Base-by-base conservation (phyloP, 306 rosid species). In the Luffa acutangula region DNA sequence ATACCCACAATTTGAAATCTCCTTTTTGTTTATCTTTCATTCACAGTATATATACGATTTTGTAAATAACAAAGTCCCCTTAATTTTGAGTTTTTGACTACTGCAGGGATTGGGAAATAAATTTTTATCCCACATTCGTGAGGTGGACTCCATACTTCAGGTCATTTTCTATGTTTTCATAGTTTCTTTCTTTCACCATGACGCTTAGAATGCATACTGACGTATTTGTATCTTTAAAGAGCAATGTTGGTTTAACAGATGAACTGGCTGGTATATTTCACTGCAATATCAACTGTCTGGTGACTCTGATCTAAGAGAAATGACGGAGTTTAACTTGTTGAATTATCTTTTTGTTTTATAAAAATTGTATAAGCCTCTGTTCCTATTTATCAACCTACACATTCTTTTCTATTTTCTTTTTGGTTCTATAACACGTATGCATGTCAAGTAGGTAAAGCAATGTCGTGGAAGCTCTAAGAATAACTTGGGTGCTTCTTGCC, bases 61-160 rank as follows among this genome's bases (percentile, higher is more conserved):
- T 37, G 8, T 45, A 8, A 25, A 4, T 21, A 37, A 39, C 3
- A 6, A 34, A 18, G 39, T 76, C 53, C 65, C 79, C 48, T 18
- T 39, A 72, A 21, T 59, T 80, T 62, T 84, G 48, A 60, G 51
- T 76, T 59, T 80, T 62, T 84, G 48, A 60, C 54, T 76, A 75
- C 87, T 93, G 85, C 94, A 90, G 99, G 99, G 97, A 6, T 82
- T 95, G 62, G 99, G 99, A 49, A 95, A 95, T 82, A 95, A 93
- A 82, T 91, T 95, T 82, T 85, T 95, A 79, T 93, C 97, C 56
- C 96, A 95, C 80, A 91, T 95, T 83, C 97, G 97, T 9, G 97
- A 95, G 87, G 97, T 93, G 83, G 99, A 95, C 89, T 91, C 99
- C 31, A 83, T 93, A 82, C 99, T 95, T 86, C 99, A 95, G 97